Evolutionary conservation across 2,329 filamentous ascomycete species (phyloP), one percentile per base, ranked within the genome.

Genomic region (Albifimbria verrucaria): DNA sequence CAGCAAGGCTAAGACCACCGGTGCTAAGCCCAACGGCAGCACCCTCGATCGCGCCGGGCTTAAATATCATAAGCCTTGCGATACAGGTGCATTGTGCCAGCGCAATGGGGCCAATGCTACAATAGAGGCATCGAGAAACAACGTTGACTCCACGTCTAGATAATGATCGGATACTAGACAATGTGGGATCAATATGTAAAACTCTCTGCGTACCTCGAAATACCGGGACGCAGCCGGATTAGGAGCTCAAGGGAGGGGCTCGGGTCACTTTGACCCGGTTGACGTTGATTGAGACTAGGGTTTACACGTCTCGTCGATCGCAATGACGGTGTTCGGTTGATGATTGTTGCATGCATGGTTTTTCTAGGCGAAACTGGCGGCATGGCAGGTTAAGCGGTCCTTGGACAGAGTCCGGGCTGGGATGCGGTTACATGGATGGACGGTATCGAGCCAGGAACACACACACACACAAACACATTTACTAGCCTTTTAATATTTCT

Each of bases 31-130:
- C 60, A 81, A 79, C 73, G 70, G 80, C 60, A 87, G 81, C 66
- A 79, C 79, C 53, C 86, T 48, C 79, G 87, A 62, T 89, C 85
- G 60, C 83, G 87, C 66, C 90, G 89, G 80, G 87, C 87, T 51
- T 73, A 70, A 64, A 52, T 47, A 47, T 9, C 20, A n/a, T n/a
- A n/a, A n/a, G n/a, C n/a, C n/a, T n/a, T n/a, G n/a, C n/a, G n/a
- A n/a, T n/a, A n/a, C n/a, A n/a, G n/a, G n/a, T n/a, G n/a, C n/a
- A n/a, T n/a, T n/a, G n/a, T n/a, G n/a, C n/a, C n/a, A n/a, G n/a
- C n/a, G n/a, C n/a, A n/a, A n/a, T n/a, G n/a, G n/a, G n/a, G n/a
- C n/a, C n/a, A n/a, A n/a, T n/a, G n/a, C n/a, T n/a, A n/a, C n/a
- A n/a, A n/a, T n/a, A n/a, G n/a, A n/a, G n/a, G n/a, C n/a, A n/a